phyloP scores from a whole-genome alignment of 2,329 filamentous ascomycete genomes.

The Xylariaceae sp. region DNA sequence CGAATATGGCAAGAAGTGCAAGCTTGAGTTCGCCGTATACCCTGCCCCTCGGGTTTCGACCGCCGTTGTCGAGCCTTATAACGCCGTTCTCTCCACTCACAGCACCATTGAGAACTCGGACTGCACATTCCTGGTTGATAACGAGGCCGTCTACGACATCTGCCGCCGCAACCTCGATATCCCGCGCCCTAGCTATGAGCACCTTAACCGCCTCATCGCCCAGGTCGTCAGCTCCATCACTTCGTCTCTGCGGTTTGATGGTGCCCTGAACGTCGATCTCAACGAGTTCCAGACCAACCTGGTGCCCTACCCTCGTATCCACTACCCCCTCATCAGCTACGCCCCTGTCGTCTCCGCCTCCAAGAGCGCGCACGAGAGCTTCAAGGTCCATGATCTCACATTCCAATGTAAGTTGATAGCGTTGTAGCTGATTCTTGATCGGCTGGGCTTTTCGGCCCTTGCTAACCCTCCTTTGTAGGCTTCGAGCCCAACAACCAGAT shows the following conservation, averaged over 20 bases:
- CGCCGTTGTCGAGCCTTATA: slow-evolving; percentile 69
- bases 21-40: slow-evolving; percentile 70
- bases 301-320: slow-evolving; percentile 68
- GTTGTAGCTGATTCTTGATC: background rate
- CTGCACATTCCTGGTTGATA: slow-evolving; percentile 72
- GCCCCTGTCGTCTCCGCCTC: slow-evolving; percentile 64
- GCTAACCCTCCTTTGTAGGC: slow-evolving; percentile 38
- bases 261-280: slow-evolving; percentile 67
- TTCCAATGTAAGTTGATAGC: slow-evolving; percentile 57
- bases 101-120: slow-evolving; percentile 74
- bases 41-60: slow-evolving; percentile 65
- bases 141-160: slow-evolving; percentile 71
- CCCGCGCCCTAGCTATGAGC: slow-evolving; percentile 62
- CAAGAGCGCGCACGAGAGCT: slow-evolving; percentile 81
- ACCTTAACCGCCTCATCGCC: slow-evolving; percentile 67
- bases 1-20: slow-evolving; percentile 72
- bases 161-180: slow-evolving; percentile 68
- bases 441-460: background rate
- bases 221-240: slow-evolving; percentile 73
- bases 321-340: slow-evolving; percentile 70
- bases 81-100: slow-evolving; percentile 67
- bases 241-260: slow-evolving; percentile 65
- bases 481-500: slow-evolving; percentile 77
- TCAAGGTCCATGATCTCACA: slow-evolving; percentile 74
- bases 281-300: slow-evolving; percentile 77